Base-by-base conservation (phyloP, 768 basidiomycete genomes). In the Tephrocybe sp. region DNA sequence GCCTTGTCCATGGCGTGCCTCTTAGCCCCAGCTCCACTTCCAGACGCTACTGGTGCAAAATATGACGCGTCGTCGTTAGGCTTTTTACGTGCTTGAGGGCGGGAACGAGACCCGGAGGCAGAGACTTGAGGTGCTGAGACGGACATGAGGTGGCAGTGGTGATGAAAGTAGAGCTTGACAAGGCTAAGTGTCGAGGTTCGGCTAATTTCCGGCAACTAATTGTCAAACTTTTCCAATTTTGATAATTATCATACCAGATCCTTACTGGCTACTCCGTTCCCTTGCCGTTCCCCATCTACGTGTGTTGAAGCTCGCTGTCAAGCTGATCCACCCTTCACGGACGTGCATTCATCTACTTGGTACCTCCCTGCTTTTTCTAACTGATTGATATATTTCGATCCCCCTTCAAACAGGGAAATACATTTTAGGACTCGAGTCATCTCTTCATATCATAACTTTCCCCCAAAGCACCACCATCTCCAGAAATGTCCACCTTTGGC, bases 401-500 rank as follows among this genome's bases (percentile, higher is more conserved):
- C 23, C 15, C 34, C 34, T 36, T 36, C 34, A 14, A 36, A 36
- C 15, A n/a, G n/a, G n/a, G n/a, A n/a, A n/a, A n/a, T 30, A 6
- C 12, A 7, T 7, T 36, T 36, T 15, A 36, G 34, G 34, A 36
- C 14, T 37, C 40, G 36, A 44, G 36, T 43, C 54, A 51, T 33
- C n/a, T n/a, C 14, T 34, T 21, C 30, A 25, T n/a, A n/a, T 25
- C 15, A 18, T 37, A 30, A 11, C 28, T 32, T 41, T 9, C 21
- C 23, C 43, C 51, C 37, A 42, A n/a, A 34, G 46, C 39, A 41
- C 45, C 45, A 45, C 41, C 45, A 37, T 24, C 37, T 30, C 34
- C 41, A 58, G 15, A 25, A 53, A 98, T 99, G 97, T 96, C 93
- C 20, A 90, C 94, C 48, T 99, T 89, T 70, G 97, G 97, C 20